phyloP scores from a whole-genome alignment of 305 asterid genomes.

The Caryopteris hybrid region DNA sequence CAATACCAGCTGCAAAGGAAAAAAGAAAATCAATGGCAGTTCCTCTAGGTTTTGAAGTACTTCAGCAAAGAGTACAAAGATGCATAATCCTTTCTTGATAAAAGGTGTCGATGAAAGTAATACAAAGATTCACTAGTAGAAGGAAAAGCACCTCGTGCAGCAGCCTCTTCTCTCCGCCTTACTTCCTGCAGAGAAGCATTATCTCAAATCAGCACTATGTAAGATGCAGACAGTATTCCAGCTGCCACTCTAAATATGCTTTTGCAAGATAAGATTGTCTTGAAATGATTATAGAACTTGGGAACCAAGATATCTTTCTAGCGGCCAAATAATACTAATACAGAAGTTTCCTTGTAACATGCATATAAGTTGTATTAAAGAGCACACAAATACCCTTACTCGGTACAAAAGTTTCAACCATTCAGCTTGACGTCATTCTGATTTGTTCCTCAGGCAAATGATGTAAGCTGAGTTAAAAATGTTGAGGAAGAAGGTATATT shows the following conservation, averaged over 20 bases:
- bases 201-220: conserved; percentile 19
- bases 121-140: conserved; percentile 2
- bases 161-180: conserved; percentile 85
- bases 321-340: background rate
- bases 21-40: conserved; percentile 11
- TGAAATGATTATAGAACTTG: background rate
- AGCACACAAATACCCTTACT: background rate
- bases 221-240: background rate
- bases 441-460: background rate
- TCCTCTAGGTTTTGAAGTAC: background rate
- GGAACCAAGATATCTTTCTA: background rate
- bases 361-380: background rate
- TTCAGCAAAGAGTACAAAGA: background rate
- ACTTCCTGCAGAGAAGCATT: conserved; percentile 55
- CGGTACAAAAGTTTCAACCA: background rate
- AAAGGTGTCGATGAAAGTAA: background rate
- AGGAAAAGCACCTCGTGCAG: conserved; percentile 64
- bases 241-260: background rate
- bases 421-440: background rate
- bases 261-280: background rate
- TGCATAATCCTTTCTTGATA: background rate
- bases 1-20: conserved; percentile 88
- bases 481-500: background rate
- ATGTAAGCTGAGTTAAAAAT: background rate
- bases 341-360: background rate